Evolutionary conservation across 1,284 basidiomycete species (phyloP).

Genomic region (Ustilago trichophora): DNA sequence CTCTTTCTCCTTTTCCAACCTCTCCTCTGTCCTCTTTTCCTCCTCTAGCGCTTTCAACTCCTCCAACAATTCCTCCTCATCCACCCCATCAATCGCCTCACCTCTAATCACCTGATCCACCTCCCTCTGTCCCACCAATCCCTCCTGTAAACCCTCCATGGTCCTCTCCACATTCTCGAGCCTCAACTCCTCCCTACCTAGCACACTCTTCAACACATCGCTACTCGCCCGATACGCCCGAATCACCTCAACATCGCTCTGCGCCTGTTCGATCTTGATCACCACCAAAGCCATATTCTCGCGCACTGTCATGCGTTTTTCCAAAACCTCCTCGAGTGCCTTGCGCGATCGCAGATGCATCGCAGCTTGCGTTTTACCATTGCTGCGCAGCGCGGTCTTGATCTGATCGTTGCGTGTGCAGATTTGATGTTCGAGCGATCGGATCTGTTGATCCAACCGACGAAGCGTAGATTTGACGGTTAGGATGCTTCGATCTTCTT

Average conservation of each 20-base stretch:
- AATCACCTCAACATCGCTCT: conserved; percentile 89
- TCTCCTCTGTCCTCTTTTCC: background rate
- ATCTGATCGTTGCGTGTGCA: conserved; percentile 75
- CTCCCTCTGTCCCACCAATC: conserved; percentile 82
- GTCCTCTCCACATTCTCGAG: conserved; percentile 81
- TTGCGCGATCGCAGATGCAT: conserved; percentile 81
- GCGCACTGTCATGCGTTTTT: conserved; percentile 77
- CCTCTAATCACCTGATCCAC: conserved; percentile 78
- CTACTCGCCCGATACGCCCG: conserved; percentile 83
- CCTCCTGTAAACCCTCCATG: conserved; percentile 84
- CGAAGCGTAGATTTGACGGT: conserved; percentile 76
- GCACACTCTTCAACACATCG: conserved; percentile 77
- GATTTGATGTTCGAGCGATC: conserved; percentile 75
- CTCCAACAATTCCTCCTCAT: conserved; percentile 3
- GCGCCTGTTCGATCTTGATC: conserved; percentile 83
- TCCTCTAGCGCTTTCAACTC: conserved; percentile 7
- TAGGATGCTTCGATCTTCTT: conserved; percentile 78
- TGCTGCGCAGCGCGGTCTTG: conserved; percentile 73
- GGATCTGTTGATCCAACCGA: conserved; percentile 76
- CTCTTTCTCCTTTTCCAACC: conserved; percentile 28
- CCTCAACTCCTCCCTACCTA: conserved; percentile 81
- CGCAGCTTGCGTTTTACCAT: conserved; percentile 78
- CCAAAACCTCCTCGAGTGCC: conserved; percentile 78
- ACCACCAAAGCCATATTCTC: conserved; percentile 80
- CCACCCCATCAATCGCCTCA: conserved; percentile 65